These are phyloP conservation scores for Geosmithia morbida DNA, from an alignment of 2,329 filamentous ascomycete genomes.

Conservation along the genomic window DNA sequence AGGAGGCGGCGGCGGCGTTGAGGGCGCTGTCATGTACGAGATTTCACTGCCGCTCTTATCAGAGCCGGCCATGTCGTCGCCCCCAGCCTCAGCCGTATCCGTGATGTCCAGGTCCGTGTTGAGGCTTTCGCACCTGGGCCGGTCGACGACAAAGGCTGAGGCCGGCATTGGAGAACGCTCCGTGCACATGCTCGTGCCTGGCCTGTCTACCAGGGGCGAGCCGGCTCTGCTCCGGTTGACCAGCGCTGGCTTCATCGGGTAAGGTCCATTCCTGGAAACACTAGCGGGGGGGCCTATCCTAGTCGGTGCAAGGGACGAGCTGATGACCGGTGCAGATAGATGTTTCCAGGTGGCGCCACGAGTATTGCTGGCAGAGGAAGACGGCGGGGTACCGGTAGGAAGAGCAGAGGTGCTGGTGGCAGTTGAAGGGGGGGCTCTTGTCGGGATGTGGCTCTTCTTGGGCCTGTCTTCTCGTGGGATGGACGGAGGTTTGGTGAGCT, in stretches of 20 bases:
- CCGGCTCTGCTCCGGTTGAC: not conserved
- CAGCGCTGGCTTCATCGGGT: not conserved
- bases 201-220: not conserved
- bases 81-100: not conserved
- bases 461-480: not conserved
- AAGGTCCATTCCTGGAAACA: not conserved
- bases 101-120: not conserved
- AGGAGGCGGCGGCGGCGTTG: conserved; percentile 12
- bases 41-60: not conserved
- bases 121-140: not conserved
- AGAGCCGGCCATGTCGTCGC: not conserved
- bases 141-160: not conserved
- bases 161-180: not conserved
- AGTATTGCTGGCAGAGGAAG: not conserved
- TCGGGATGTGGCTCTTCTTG: not conserved
- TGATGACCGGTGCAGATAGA: not conserved
- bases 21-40: conserved; percentile 6
- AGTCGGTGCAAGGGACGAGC: not conserved
- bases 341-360: not conserved
- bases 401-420: not conserved
- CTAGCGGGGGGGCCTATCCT: not conserved
- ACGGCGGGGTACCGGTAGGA: no score
- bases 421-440: not conserved
- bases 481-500: not conserved
- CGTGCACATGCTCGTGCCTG: not conserved